phyloP scores from a whole-genome alignment of 306 rosid species.

The Medicago ruthenica region DNA sequence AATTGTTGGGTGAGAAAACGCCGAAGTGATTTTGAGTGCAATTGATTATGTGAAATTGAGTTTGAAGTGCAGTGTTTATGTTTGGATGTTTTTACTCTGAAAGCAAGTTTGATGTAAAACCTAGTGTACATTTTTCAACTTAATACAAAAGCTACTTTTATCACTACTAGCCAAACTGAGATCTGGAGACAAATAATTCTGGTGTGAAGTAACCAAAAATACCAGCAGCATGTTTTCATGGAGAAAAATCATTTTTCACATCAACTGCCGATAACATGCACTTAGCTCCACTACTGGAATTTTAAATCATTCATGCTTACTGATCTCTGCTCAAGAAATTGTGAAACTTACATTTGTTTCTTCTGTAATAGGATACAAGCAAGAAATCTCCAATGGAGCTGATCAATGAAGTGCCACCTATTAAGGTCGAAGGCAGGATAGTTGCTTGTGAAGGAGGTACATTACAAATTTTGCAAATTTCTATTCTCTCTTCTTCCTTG shows the following conservation, averaged over 20 bases:
- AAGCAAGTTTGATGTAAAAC: background rate
- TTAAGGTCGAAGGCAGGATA: slow-evolving; percentile 90
- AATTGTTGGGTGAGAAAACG: background rate
- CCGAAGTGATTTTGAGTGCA: background rate
- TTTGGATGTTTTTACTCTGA: background rate
- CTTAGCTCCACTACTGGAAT: background rate
- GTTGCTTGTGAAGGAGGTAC: slow-evolving; percentile 98
- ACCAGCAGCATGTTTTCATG: background rate
- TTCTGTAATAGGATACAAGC: slow-evolving; percentile 71
- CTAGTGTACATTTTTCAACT: background rate
- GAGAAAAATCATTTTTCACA: background rate
- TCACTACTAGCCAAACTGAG: background rate
- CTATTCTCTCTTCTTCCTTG: slow-evolving; percentile 3
- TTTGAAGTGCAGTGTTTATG: background rate
- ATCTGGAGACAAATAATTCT: background rate
- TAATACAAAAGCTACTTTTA: background rate
- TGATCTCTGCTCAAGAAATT: slow-evolving; percentile 12
- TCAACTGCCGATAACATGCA: background rate
- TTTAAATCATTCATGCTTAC: slow-evolving; percentile 25
- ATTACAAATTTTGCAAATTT: slow-evolving; percentile 1
- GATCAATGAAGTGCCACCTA: slow-evolving; percentile 96
- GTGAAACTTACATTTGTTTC: slow-evolving; percentile 36
- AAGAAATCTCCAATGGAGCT: slow-evolving; percentile 98
- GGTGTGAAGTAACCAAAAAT: background rate
- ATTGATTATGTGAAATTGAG: background rate